Percentiles rank a stretch among this genome's conserved stretches.
These are phyloP conservation scores for Zasmidium angulare DNA, from an alignment of 2,329 filamentous ascomycete genomes.

Conservation along the genomic window DNA sequence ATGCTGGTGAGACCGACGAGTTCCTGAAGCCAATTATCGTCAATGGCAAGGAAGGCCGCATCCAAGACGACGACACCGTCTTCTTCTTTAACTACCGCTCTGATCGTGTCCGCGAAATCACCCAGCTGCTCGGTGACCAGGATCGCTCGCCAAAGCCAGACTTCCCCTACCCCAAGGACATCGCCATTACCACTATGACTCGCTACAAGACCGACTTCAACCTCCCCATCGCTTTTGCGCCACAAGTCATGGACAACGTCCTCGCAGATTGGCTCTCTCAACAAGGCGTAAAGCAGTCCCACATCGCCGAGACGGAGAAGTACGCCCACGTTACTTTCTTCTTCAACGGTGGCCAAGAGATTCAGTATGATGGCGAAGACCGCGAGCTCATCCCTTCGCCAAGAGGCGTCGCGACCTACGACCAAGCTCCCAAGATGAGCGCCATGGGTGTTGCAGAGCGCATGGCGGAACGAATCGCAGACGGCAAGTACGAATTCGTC, in stretches of 20 bases:
- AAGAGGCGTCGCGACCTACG: conserved; percentile 85
- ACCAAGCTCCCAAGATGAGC: conserved; percentile 93
- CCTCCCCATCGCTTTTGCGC: conserved; percentile 88
- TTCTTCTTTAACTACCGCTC: conserved; percentile 99
- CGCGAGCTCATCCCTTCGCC: conserved; percentile 94
- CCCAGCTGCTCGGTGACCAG: conserved; percentile 86
- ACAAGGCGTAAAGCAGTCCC: conserved; percentile 86
- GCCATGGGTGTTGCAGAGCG: conserved; percentile 86
- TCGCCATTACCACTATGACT: conserved; percentile 90
- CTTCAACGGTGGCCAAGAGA: conserved; percentile 98
- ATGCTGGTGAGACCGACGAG: conserved; percentile 87
- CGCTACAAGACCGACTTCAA: conserved; percentile 95
- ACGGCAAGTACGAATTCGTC: conserved; percentile 88
- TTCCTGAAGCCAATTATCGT: conserved; percentile 98
- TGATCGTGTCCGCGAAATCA: conserved; percentile 93
- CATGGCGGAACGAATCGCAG: conserved; percentile 79
- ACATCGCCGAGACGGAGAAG: conserved; percentile 98
- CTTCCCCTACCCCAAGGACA: conserved; percentile 91
- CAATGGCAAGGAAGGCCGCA: conserved; percentile 78
- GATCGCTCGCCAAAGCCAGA: conserved; percentile 88
- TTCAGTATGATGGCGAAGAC: conserved; percentile 87
- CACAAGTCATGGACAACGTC: conserved; percentile 97
- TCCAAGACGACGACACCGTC: conserved; percentile 89
- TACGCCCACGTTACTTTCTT: conserved; percentile 99
- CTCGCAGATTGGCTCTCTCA: conserved; percentile 93